Evolutionary conservation across 768 basidiomycete species (phyloP).

Genomic region (Panellus pusillus): DNA sequence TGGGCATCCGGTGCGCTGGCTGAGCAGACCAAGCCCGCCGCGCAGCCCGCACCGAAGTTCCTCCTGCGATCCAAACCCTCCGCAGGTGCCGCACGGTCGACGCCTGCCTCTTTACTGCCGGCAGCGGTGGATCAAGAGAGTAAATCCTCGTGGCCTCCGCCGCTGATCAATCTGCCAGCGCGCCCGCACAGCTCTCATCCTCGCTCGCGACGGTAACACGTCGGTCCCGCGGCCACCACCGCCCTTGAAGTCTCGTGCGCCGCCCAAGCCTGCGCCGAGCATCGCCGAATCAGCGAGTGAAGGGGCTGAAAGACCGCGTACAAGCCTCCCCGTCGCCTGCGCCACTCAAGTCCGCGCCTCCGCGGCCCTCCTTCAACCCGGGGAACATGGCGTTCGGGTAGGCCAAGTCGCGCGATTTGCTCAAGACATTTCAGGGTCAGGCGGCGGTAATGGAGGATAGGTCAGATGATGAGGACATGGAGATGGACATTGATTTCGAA

Average conservation of each 20-base stretch:
- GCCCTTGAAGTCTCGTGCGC: slow-evolving; percentile 19
- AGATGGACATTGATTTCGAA: too few species aligned
- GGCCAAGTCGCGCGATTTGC: slow-evolving; percentile 72
- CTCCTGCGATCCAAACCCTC: slow-evolving; percentile 9
- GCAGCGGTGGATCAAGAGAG: background rate
- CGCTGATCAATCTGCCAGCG: slow-evolving; percentile 60
- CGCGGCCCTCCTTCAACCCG: slow-evolving; percentile 27
- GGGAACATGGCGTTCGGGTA: slow-evolving; percentile 73
- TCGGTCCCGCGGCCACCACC: slow-evolving; percentile 59
- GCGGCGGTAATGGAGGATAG: too few species aligned
- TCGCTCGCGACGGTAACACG: too few species aligned
- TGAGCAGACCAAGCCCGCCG: slow-evolving; percentile 4
- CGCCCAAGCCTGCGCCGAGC: too few species aligned
- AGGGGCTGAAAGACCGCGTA: too few species aligned
- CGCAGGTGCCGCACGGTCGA: background rate
- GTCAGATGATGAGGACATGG: too few species aligned
- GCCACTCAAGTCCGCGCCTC: slow-evolving; percentile 31
- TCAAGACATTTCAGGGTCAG: slow-evolving; percentile 74
- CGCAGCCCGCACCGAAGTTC: slow-evolving; percentile 9
- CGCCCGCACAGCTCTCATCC: slow-evolving; percentile 71
- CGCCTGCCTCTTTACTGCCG: background rate
- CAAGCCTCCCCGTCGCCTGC: too few species aligned
- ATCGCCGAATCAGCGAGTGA: too few species aligned
- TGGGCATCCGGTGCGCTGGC: too few species aligned
- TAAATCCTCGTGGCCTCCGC: slow-evolving; percentile 28